A percentile compares a stretch with the other conserved stretches of the same genome.
Evolutionary conservation across 805 yeast genomes (phyloP).

Genomic region (Saturnispora hagleri): DNA sequence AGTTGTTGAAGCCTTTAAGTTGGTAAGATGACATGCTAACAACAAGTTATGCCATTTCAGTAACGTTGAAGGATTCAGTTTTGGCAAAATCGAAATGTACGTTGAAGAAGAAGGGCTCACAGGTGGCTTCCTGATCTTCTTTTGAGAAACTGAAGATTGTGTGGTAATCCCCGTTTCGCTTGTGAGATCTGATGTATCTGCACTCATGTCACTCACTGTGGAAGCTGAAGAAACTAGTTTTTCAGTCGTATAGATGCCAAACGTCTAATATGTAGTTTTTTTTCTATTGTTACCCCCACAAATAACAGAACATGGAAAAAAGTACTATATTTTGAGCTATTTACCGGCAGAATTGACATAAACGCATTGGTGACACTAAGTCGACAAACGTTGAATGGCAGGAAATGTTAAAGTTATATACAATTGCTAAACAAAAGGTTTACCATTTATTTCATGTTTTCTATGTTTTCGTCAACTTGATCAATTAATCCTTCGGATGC

Average conservation of each 20-base stretch:
- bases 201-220: neutral
- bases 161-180: conserved; percentile 1
- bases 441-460: neutral
- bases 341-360: neutral
- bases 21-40: conserved; percentile 3
- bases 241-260: neutral
- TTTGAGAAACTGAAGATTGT: neutral
- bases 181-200: neutral
- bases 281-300: neutral
- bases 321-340: neutral
- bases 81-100: neutral
- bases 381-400: too few species aligned
- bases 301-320: neutral
- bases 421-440: neutral
- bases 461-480: neutral
- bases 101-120: conserved; percentile 2
- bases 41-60: conserved; percentile 16
- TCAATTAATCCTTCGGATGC: neutral
- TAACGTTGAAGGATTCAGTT: conserved; percentile 23
- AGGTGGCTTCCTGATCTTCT: neutral
- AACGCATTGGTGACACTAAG: neutral
- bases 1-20: conserved; percentile 10
- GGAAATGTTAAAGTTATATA: neutral
- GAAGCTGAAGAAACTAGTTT: neutral
- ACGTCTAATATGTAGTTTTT: neutral